Percentiles rank a stretch among this genome's conserved stretches.
These are phyloP conservation scores for Colletotrichum navitas DNA, from an alignment of 2,329 filamentous ascomycete genomes.

Conservation along the genomic window DNA sequence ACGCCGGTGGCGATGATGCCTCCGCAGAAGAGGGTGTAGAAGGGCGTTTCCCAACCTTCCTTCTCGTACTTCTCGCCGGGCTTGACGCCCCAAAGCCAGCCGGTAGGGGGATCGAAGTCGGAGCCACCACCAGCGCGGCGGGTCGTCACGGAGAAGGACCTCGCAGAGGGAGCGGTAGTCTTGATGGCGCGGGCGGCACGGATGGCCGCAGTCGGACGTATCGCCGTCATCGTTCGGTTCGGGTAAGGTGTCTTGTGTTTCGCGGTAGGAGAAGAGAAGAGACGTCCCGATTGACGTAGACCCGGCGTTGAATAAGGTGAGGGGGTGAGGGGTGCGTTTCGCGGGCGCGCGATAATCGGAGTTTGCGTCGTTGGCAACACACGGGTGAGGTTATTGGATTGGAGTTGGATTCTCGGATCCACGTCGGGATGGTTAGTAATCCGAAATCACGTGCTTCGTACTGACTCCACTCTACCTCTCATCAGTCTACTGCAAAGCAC, in stretches of 20 bases:
- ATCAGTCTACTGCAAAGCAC: background rate
- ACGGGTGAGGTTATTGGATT: slow-evolving; percentile 38
- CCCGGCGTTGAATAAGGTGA: slow-evolving; percentile 10
- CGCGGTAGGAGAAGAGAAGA: background rate
- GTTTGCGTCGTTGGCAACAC: slow-evolving; percentile 35
- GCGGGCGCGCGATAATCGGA: slow-evolving; percentile 33
- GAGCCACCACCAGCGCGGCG: slow-evolving; percentile 60
- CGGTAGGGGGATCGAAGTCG: slow-evolving; percentile 89
- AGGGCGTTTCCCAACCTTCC: slow-evolving; percentile 94
- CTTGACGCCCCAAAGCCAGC: slow-evolving; percentile 94
- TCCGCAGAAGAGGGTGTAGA: slow-evolving; percentile 87
- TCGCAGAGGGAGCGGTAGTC: slow-evolving; percentile 46
- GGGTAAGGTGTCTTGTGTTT: background rate
- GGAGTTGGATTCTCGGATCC: slow-evolving; percentile 41
- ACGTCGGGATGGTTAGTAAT: slow-evolving; percentile 34
- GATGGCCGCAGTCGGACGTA: slow-evolving; percentile 43
- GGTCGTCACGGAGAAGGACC: slow-evolving; percentile 60
- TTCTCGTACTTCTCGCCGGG: slow-evolving; percentile 95
- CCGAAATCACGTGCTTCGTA: background rate
- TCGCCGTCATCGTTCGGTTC: slow-evolving; percentile 40
- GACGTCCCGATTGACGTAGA: slow-evolving; percentile 31
- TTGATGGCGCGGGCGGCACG: slow-evolving; percentile 51
- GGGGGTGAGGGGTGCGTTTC: slow-evolving; percentile 20
- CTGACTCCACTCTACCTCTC: slow-evolving; percentile 29
- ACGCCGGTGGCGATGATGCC: slow-evolving; percentile 79